Evolutionary conservation across 768 basidiomycete species (phyloP).

Genomic region (Collybia mongolica): DNA sequence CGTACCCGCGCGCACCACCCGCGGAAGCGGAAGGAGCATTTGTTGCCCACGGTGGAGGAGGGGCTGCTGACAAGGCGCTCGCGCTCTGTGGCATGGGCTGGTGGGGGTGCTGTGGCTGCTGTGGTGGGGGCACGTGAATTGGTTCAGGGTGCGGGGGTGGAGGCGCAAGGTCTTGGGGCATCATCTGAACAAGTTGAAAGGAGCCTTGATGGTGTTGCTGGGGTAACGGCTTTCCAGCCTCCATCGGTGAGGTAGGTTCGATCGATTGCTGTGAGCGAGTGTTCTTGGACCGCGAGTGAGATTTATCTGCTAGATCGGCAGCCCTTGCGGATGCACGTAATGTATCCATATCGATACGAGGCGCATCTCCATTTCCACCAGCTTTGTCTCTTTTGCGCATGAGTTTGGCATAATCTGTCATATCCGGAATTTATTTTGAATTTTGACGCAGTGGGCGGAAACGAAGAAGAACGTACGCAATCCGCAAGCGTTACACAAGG

Average conservation of each 20-base stretch:
- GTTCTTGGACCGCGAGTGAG: slow-evolving; percentile 18
- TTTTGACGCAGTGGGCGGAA: background rate
- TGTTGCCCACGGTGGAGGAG: slow-evolving; percentile 28
- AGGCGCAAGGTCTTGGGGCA: slow-evolving; percentile 22
- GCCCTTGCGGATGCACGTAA: slow-evolving; percentile 72
- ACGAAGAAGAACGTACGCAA: slow-evolving; percentile 55
- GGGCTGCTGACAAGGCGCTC: slow-evolving; percentile 13
- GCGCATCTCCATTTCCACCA: slow-evolving; percentile 51
- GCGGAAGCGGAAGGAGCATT: slow-evolving; percentile 14
- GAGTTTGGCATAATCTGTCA: slow-evolving; percentile 76
- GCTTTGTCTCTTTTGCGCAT: slow-evolving; percentile 77
- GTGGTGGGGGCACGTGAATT: slow-evolving; percentile 16
- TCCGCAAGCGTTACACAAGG: slow-evolving; percentile 84
- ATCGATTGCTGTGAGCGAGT: slow-evolving; percentile 23
- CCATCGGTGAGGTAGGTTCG: slow-evolving; percentile 29
- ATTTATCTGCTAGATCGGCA: slow-evolving; percentile 42
- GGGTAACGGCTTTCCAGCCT: slow-evolving; percentile 24
- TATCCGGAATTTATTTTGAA: background rate
- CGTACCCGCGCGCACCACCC: slow-evolving; percentile 18
- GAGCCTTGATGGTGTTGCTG: slow-evolving; percentile 52
- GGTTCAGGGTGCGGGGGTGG: slow-evolving; percentile 17
- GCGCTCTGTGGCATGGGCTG: slow-evolving; percentile 13
- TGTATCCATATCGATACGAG: slow-evolving; percentile 72
- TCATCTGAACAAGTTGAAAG: slow-evolving; percentile 51
- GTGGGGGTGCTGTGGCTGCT: slow-evolving; percentile 13